Conservation (phyloP, 441 rosid species). For the Isatis lusitanica region DNA sequence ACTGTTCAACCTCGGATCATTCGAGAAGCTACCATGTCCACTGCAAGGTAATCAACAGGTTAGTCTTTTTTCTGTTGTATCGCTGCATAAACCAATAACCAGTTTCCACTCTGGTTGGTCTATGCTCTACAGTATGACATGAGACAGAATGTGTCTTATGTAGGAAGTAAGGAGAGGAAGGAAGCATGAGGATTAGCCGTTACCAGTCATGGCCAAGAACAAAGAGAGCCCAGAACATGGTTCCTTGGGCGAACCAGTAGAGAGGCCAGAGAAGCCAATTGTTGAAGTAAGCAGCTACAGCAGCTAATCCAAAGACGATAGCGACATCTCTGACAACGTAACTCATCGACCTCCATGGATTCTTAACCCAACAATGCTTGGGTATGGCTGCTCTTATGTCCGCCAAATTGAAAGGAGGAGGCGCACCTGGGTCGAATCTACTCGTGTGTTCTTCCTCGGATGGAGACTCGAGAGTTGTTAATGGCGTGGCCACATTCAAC, state of each 20-base stretch:
- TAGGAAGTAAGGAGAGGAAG: background rate
- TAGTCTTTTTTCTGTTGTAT: background rate
- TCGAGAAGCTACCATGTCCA: slow-evolving; percentile 92
- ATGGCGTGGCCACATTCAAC: slow-evolving; percentile 49
- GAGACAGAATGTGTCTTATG: background rate
- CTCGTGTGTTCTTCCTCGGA: slow-evolving; percentile 24
- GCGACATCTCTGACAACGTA: slow-evolving; percentile 81
- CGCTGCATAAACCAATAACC: background rate
- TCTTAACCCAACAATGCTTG: slow-evolving; percentile 92
- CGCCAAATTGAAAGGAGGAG: slow-evolving; percentile 74
- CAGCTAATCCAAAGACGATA: slow-evolving; percentile 72
- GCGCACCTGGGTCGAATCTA: slow-evolving; percentile 64
- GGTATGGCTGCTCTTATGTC: slow-evolving; percentile 88
- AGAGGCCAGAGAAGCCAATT: slow-evolving; percentile 88
- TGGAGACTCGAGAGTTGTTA: slow-evolving; percentile 20
- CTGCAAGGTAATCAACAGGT: slow-evolving; percentile 37
- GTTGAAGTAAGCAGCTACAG: slow-evolving; percentile 64
- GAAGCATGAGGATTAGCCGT: background rate
- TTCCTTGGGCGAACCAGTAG: slow-evolving; percentile 89
- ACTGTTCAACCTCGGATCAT: slow-evolving; percentile 63
- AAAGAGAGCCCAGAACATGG: slow-evolving; percentile 95
- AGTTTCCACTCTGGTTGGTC: background rate
- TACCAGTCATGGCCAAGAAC: slow-evolving; percentile 97
- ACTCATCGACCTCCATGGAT: slow-evolving; percentile 57
- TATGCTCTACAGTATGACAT: background rate